phyloP scores from a whole-genome alignment of 441 rosid species.

The Jatropha podagrica region DNA sequence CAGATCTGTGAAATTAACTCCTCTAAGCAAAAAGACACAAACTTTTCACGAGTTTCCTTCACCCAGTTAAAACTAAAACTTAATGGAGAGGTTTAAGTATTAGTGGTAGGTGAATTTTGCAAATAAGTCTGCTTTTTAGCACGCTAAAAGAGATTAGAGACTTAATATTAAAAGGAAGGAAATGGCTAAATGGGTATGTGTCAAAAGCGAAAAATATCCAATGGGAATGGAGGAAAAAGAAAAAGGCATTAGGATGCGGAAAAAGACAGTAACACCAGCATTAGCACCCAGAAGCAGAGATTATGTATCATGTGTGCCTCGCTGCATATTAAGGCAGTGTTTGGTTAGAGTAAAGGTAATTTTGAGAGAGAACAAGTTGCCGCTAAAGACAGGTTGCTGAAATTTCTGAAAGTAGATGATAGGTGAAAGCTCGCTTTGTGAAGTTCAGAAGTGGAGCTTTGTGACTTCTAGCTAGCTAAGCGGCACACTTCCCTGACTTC shows the following conservation, averaged over 20 bases:
- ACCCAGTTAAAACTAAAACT: neutral
- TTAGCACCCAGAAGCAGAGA: neutral
- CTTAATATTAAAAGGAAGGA: neutral
- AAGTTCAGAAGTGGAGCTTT: neutral
- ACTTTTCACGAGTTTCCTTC: conserved; percentile 12
- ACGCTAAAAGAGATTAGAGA: conserved; percentile 8
- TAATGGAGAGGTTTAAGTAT: conserved; percentile 6
- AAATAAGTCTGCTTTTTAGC: conserved; percentile 10
- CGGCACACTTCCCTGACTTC: conserved; percentile 20
- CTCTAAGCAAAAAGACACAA: conserved; percentile 25
- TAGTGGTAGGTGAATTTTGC: conserved; percentile 2
- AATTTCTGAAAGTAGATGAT: neutral
- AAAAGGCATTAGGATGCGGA: neutral
- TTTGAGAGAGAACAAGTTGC: neutral
- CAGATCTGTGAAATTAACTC: conserved; percentile 34
- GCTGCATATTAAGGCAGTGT: conserved; percentile 3
- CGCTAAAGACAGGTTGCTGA: neutral
- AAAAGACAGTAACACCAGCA: neutral
- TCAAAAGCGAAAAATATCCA: conserved; percentile 11
- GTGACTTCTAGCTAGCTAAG: neutral
- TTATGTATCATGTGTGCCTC: neutral
- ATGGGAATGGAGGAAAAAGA: neutral
- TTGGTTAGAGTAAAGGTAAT: neutral
- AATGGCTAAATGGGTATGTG: conserved; percentile 3
- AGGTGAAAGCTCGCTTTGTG: too few species aligned